Evolutionary conservation across 176 grass and related monocot genomes (phyloP).

Genomic region (Cenchrus americanus): DNA sequence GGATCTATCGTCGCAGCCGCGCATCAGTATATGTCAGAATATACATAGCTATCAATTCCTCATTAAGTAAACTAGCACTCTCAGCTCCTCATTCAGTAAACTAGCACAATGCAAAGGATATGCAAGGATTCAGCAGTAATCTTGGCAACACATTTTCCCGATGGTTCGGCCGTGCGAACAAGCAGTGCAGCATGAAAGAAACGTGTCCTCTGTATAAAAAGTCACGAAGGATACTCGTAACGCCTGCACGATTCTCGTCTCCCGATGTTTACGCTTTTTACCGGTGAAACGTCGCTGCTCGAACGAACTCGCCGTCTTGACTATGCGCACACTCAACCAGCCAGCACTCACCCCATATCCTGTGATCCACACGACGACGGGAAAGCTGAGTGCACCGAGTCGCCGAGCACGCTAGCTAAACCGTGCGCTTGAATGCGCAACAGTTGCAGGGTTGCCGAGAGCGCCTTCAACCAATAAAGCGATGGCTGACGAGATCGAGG

Average conservation of each 20-base stretch:
- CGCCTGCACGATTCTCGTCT: not conserved
- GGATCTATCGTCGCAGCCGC: too few relatives aligned
- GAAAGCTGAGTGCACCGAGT: not conserved
- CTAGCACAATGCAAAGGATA: too few relatives aligned
- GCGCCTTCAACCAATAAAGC: too few relatives aligned
- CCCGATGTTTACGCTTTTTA: conserved; percentile 11
- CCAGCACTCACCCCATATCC: not conserved
- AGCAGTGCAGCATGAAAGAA: not conserved
- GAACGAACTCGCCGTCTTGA: conserved; percentile 27
- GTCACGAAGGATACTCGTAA: not conserved
- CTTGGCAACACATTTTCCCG: not conserved
- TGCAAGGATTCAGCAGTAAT: too few relatives aligned
- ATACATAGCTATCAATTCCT: too few relatives aligned
- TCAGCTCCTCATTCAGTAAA: too few relatives aligned
- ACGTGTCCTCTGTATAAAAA: not conserved
- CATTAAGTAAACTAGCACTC: too few relatives aligned
- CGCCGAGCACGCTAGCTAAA: not conserved
- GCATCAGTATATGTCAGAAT: too few relatives aligned
- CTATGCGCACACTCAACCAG: conserved; percentile 6
- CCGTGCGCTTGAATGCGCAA: conserved; percentile 7
- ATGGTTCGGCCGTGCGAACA: not conserved
- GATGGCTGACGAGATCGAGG: not conserved
- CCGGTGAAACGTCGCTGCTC: conserved; percentile 39
- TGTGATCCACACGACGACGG: not conserved
- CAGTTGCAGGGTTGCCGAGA: not conserved